phyloP scores from a whole-genome alignment of 495 filamentous ascomycete genomes.

The Podospora comata region DNA sequence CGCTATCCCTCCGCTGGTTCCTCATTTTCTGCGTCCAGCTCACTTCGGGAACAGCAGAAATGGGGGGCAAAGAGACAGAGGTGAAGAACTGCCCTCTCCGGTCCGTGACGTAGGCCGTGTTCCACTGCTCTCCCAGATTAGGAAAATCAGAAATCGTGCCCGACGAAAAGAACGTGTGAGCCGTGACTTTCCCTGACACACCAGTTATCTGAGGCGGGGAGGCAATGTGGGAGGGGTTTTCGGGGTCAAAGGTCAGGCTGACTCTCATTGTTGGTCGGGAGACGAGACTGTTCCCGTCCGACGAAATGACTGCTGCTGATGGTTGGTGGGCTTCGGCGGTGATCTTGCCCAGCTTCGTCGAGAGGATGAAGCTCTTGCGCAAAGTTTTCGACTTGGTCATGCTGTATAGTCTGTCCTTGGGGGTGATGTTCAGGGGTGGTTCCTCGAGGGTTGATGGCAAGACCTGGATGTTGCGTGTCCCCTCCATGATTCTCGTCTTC shows the following conservation, averaged over 20 bases:
- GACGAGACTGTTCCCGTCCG: slow-evolving; percentile 40
- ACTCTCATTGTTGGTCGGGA: slow-evolving; percentile 63
- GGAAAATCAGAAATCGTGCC: slow-evolving; percentile 49
- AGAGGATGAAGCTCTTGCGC: slow-evolving; percentile 67
- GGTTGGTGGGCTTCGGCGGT: slow-evolving; percentile 74
- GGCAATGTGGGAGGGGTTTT: slow-evolving; percentile 44
- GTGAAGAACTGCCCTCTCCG: slow-evolving; percentile 65
- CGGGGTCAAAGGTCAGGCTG: slow-evolving; percentile 69
- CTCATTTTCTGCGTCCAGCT: slow-evolving; percentile 61
- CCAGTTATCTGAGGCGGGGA: slow-evolving; percentile 64
- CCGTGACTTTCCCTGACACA: slow-evolving; percentile 67
- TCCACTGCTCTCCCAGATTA: slow-evolving; percentile 50
- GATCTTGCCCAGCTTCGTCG: slow-evolving; percentile 69
- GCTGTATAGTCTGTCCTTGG: slow-evolving; percentile 60
- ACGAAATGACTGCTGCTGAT: slow-evolving; percentile 57
- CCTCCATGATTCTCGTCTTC: slow-evolving; percentile 42
- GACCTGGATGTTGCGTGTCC: slow-evolving; percentile 63
- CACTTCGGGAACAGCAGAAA: slow-evolving; percentile 60
- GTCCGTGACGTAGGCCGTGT: slow-evolving; percentile 43
- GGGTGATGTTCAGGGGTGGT: slow-evolving; percentile 66
- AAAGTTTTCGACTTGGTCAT: slow-evolving; percentile 73
- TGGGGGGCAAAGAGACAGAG: slow-evolving; percentile 58
- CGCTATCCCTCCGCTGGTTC: slow-evolving; percentile 57
- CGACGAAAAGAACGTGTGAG: slow-evolving; percentile 67
- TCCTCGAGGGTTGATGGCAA: slow-evolving; percentile 72